Evolutionary conservation across 805 yeast species (phyloP), one percentile per base, ranked within the genome.

Genomic region (Candida pseudoglaebosa): DNA sequence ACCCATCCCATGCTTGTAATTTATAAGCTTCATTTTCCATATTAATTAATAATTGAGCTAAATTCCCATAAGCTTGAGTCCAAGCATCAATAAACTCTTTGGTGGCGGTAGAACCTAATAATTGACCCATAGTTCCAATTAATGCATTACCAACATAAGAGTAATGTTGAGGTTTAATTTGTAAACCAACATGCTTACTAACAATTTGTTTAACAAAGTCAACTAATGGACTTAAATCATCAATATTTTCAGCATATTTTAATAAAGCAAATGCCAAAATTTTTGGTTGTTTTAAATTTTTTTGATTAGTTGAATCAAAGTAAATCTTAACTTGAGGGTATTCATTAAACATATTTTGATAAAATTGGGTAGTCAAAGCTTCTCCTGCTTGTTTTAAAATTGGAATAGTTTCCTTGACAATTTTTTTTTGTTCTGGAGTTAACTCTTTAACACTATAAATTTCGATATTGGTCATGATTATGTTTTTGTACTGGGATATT

Each of bases 111-210:
- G 59, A 63, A 31, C 62, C 70, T 24, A 82, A 60, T 29, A 78
- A 67, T 39, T 71, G 70, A 29, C 57, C 54, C 57, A 84, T 68
- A 10, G 87, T 77, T 19, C 61, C 61, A 22, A 82, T 53, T n/a
- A 84, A 57, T 43, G 71, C 68, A 21, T 57, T 53, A 20, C 88
- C 90, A 22, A 82, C 88, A 46, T 78, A 67, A 16, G 79, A 77
- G 49, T 82, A 82, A 41, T 82, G 87, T 40, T 77, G 83, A 3
- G 88, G 76, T 44, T 61, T 54, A 31, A 82, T 71, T 50, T 77
- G 77, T 44, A 83, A 62, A 32, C 84, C 84, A 42, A 75, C 79
- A 48, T 83, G 90, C 56, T 82, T 83, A 46, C 68, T 70, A 32
- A 75, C 82, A 48, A 82, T 78, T 43, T 75, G 77, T 35, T 70